Base-by-base conservation (phyloP, 2,329 filamentous ascomycete species). In the Ophiostoma ips region DNA sequence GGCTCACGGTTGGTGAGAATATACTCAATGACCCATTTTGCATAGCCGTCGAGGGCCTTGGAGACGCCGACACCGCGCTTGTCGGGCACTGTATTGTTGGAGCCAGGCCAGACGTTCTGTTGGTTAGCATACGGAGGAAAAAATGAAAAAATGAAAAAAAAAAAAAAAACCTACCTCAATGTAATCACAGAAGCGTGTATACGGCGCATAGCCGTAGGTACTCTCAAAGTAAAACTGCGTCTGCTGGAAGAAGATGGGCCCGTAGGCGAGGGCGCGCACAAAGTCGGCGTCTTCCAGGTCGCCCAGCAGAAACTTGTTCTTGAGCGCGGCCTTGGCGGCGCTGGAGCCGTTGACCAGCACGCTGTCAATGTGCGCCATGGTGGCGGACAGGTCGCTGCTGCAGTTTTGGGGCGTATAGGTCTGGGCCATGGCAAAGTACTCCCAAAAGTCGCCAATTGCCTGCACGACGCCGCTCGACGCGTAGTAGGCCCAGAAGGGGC, bases 201-300 rank as follows among this genome's bases (percentile, higher is more conserved):
- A 77, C 0, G 30, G 18, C 19, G 50, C 50, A 36, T 19, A 46
- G 57, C 72, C 60, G 10, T 43, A 43, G 40, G 63, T 66, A 55
- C 72, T 71, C 55, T 66, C 64, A 49, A 48, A 24, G 35, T 46
- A 58, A 38, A 55, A 53, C 44, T 57, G 54, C 7, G 50, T 50
- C 16, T 63, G 63, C 59, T 81, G 77, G 73, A 75, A 80, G 3
- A 68, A 58, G 66, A 71, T 77, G 0, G 76, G 76, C 0, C 75
- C 78, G 41, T 71, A 71, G 56, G 73, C 65, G 28, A 80, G 63
- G 0, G 71, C 71, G 48, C 67, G 69, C 33, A 49, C 71, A 66
- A 64, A 74, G 48, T 71, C 70, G 9, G 68, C 62, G 63, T 70
- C 67, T 57, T 64, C 55, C 16, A 77, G 53, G 21, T 60, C 64